Evolutionary conservation across 2,329 filamentous ascomycete species (phyloP).

Genomic region (Exophiala sp.): DNA sequence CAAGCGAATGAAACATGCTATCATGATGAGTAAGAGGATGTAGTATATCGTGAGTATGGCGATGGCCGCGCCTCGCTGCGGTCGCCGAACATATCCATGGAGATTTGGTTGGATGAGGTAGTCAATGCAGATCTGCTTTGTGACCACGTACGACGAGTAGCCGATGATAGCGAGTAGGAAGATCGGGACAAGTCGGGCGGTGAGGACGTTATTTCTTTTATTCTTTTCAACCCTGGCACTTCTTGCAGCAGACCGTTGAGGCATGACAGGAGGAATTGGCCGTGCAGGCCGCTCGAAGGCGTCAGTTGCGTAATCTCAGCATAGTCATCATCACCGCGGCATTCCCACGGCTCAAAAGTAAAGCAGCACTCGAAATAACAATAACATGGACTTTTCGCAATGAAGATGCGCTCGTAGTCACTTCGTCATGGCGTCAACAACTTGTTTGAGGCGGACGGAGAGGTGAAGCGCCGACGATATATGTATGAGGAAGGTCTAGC

Average conservation of each 20-base stretch:
- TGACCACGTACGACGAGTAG: constrained; percentile 69
- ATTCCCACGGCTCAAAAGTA: no score
- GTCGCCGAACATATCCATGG: constrained; percentile 34
- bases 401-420: no score
- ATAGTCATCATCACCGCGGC: no score
- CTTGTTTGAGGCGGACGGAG: no score
- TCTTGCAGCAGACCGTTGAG: not conserved
- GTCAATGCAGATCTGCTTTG: constrained; percentile 64
- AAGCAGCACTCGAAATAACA: no score
- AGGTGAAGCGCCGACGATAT: no score
- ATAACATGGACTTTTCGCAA: no score
- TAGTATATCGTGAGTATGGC: constrained; percentile 71
- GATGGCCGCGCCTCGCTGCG: constrained; percentile 57
- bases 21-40: constrained; percentile 64
- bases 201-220: constrained; percentile 49
- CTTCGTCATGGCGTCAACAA: no score
- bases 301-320: no score
- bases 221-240: constrained; percentile 13
- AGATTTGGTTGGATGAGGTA: constrained; percentile 61
- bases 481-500: no score
- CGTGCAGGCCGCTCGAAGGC: no score
- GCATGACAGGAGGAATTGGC: no score
- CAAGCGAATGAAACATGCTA: constrained; percentile 67
- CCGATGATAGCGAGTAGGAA: constrained; percentile 64
- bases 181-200: constrained; percentile 65